Percentiles rank a stretch among this genome's conserved stretches.
Conservation (phyloP, 169 alveolate species). For the Hammondia hammondi region DNA sequence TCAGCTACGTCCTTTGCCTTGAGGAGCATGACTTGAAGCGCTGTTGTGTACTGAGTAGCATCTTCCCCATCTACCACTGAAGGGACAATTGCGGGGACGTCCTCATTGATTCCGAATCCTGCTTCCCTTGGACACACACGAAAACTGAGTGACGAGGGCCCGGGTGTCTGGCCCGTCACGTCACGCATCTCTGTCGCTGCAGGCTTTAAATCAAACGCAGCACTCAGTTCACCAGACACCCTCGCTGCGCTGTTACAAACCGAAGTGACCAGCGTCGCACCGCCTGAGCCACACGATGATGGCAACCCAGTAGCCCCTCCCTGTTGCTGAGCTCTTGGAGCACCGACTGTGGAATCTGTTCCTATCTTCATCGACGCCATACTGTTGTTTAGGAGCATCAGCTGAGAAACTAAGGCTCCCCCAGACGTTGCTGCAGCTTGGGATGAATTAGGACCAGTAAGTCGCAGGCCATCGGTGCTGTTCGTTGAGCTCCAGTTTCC, state of each 20-base stretch:
- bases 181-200: not conserved
- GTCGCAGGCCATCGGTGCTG: not conserved
- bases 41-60: not conserved
- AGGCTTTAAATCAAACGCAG: slow-evolving; percentile 2
- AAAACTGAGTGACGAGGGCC: not conserved
- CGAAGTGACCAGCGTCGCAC: not conserved
- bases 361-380: not conserved
- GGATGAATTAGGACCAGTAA: not conserved
- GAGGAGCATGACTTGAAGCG: slow-evolving; percentile 32
- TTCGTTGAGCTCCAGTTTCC: not conserved
- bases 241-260: not conserved
- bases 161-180: not conserved
- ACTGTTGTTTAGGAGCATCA: not conserved
- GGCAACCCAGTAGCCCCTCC: not conserved
- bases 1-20: slow-evolving; percentile 34
- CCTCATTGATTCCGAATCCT: not conserved
- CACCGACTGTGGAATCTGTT: not conserved
- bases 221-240: not conserved
- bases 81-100: slow-evolving; percentile 5
- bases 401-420: not conserved
- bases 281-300: not conserved
- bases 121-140: not conserved
- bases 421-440: not conserved
- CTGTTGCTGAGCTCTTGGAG: not conserved
- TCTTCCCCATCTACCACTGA: not conserved